A percentile compares a stretch with the other conserved stretches of the same genome.
Evolutionary conservation across 2,329 filamentous ascomycete species (phyloP).

Genomic region (Madurella mycetomatis): DNA sequence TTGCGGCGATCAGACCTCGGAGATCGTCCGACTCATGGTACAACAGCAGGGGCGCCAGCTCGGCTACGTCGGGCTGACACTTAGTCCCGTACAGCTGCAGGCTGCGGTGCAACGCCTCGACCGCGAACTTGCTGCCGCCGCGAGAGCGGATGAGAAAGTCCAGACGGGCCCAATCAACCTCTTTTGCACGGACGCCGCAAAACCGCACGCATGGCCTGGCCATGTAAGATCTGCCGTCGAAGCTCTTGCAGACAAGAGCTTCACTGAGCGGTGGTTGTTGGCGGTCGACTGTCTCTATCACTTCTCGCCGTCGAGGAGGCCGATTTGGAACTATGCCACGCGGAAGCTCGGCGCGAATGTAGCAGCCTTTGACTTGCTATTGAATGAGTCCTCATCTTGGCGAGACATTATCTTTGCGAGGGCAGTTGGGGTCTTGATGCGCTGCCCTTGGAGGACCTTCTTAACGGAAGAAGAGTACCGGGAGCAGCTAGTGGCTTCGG

Average conservation of each 20-base stretch:
- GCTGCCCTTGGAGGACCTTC: conserved; percentile 2
- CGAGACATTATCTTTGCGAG: neutral
- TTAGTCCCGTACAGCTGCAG: neutral
- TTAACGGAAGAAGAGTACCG: neutral
- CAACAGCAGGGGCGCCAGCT: neutral
- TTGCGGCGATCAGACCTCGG: conserved; percentile 7
- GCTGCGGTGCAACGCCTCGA: neutral
- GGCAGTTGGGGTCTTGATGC: neutral
- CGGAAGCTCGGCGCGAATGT: neutral
- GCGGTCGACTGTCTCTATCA: conserved; percentile 9
- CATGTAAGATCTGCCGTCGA: neutral
- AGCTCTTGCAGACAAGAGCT: neutral
- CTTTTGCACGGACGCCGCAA: neutral
- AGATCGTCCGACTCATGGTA: neutral
- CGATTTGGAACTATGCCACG: neutral
- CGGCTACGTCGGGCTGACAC: neutral
- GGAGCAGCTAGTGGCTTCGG: conserved; percentile 1
- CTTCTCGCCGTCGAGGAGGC: conserved; percentile 6
- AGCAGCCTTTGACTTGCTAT: neutral
- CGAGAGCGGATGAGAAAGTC: neutral
- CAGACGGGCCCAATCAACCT: neutral
- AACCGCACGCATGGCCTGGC: neutral
- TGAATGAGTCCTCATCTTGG: neutral
- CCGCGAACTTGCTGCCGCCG: neutral
- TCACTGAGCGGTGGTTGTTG: conserved; percentile 1